Evolutionary conservation across 1,284 basidiomycete genomes (phyloP).

Genomic region (Baeospora myosura): DNA sequence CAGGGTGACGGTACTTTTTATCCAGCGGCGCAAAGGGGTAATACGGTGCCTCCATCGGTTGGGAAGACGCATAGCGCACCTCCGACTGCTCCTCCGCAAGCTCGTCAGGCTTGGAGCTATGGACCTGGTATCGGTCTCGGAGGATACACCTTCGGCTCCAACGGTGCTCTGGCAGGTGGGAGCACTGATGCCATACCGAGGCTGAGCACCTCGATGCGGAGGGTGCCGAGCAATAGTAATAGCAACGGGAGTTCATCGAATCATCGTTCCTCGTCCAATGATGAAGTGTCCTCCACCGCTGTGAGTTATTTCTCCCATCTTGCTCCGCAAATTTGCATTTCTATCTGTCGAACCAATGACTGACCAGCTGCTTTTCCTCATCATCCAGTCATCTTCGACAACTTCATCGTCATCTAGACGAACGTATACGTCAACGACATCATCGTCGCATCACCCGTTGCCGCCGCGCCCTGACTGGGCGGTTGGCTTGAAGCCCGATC

Average conservation of each 20-base stretch:
- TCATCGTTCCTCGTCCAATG: slow-evolving; percentile 51
- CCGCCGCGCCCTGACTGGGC: slow-evolving; percentile 80
- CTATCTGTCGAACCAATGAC: slow-evolving; percentile 4
- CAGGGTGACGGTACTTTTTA: not conserved
- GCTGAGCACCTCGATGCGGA: slow-evolving; percentile 42
- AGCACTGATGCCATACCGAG: too few relatives aligned
- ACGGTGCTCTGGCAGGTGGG: slow-evolving; percentile 47
- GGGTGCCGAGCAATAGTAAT: slow-evolving; percentile 40
- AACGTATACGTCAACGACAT: slow-evolving; percentile 63
- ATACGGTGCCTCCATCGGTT: too few relatives aligned
- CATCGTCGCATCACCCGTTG: slow-evolving; percentile 63
- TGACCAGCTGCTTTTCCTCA: slow-evolving; percentile 10
- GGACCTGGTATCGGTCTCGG: slow-evolving; percentile 52
- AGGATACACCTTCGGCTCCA: slow-evolving; percentile 25
- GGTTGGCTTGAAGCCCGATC: slow-evolving; percentile 68
- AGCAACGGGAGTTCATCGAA: slow-evolving; percentile 44
- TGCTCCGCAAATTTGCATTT: slow-evolving; percentile 3
- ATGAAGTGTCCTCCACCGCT: slow-evolving; percentile 66
- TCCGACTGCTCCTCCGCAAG: slow-evolving; percentile 30
- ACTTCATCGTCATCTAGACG: slow-evolving; percentile 72
- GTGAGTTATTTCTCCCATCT: slow-evolving; percentile 38
- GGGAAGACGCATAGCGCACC: too few relatives aligned
- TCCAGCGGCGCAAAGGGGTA: not conserved
- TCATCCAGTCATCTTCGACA: slow-evolving; percentile 61
- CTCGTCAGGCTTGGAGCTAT: slow-evolving; percentile 57